These are phyloP conservation scores for Macrophomina pseudophaseolina DNA, from an alignment of 2,329 filamentous ascomycete genomes.

Conservation along the genomic window DNA sequence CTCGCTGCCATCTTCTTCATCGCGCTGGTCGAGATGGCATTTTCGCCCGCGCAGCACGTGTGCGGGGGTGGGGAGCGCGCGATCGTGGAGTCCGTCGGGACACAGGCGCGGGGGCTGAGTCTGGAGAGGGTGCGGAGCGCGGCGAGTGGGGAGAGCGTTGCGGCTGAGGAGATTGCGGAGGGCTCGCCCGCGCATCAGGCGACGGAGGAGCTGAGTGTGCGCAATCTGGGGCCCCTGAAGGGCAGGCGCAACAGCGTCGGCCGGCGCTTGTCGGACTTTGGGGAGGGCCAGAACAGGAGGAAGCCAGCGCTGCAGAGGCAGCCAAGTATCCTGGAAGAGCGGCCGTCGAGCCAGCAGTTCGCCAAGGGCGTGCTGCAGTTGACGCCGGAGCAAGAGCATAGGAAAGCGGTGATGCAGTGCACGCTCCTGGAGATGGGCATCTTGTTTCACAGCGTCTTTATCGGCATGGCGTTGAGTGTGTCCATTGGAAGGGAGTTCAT, in stretches of 20 bases:
- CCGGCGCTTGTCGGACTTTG: neutral
- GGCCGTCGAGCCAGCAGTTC: constrained; percentile 12
- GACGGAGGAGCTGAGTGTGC: neutral
- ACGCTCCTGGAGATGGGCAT: constrained; percentile 78
- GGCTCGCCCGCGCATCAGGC: neutral
- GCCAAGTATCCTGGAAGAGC: constrained; percentile 27
- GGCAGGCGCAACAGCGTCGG: constrained; percentile 13
- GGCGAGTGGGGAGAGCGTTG: neutral
- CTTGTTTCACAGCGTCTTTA: constrained; percentile 78
- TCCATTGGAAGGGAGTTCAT: constrained; percentile 68
- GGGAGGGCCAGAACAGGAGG: neutral
- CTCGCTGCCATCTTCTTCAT: constrained; percentile 62
- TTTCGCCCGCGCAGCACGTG: constrained; percentile 63
- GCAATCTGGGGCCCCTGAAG: constrained; percentile 19
- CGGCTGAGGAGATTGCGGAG: neutral
- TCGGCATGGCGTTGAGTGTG: constrained; percentile 74
- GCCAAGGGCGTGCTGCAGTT: constrained; percentile 44
- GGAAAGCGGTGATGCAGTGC: constrained; percentile 57
- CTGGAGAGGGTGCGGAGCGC: neutral
- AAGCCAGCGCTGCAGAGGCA: constrained; percentile 20
- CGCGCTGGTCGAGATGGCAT: constrained; percentile 84
- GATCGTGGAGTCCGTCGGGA: constrained; percentile 60
- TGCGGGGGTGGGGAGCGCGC: constrained; percentile 51
- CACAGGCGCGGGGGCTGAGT: neutral
- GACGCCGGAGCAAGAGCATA: constrained; percentile 48